A percentile compares a stretch with the other conserved stretches of the same genome.
Conservation (phyloP, 2,329 filamentous ascomycete species). For the Fusarium anguioides region DNA sequence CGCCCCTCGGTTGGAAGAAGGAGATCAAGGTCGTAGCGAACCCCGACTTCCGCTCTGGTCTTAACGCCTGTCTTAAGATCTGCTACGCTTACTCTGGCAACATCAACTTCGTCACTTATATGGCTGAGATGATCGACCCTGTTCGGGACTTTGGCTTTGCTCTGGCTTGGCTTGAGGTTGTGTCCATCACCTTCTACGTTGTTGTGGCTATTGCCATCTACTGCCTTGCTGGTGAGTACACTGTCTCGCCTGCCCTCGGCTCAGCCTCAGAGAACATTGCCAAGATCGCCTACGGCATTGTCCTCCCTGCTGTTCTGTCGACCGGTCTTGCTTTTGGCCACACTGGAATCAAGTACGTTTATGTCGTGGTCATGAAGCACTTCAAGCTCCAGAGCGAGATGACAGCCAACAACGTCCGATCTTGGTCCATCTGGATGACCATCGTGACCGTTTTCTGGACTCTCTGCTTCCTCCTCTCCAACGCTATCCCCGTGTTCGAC, state of each 20-base stretch:
- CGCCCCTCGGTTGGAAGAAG: slow-evolving; percentile 45
- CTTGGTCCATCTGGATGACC: slow-evolving; percentile 52
- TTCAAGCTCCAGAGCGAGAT: slow-evolving; percentile 49
- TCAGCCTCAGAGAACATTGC: slow-evolving; percentile 39
- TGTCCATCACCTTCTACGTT: slow-evolving; percentile 44
- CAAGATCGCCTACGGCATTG: slow-evolving; percentile 49
- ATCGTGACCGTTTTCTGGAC: slow-evolving; percentile 51
- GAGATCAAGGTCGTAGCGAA: slow-evolving; percentile 46
- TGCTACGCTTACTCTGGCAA: slow-evolving; percentile 54
- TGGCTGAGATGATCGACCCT: slow-evolving; percentile 52
- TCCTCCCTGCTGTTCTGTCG: slow-evolving; percentile 47
- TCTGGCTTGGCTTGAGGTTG: slow-evolving; percentile 39
- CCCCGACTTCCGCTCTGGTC: slow-evolving; percentile 48
- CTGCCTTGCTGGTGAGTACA: slow-evolving; percentile 45
- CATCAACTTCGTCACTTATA: slow-evolving; percentile 52
- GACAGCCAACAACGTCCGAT: slow-evolving; percentile 48
- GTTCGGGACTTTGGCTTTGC: slow-evolving; percentile 48
- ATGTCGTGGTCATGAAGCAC: slow-evolving; percentile 49
- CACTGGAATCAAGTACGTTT: slow-evolving; percentile 51
- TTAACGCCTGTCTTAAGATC: slow-evolving; percentile 51
- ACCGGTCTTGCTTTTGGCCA: slow-evolving; percentile 50
- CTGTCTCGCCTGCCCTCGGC: slow-evolving; percentile 44
- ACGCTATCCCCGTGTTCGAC: slow-evolving; percentile 53
- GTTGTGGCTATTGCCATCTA: slow-evolving; percentile 45
- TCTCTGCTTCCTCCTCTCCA: slow-evolving; percentile 51